Percentiles rank a stretch among this genome's conserved stretches.
Evolutionary conservation across 805 yeast genomes (phyloP).

Genomic region (Cyberlindnera mycetangii): DNA sequence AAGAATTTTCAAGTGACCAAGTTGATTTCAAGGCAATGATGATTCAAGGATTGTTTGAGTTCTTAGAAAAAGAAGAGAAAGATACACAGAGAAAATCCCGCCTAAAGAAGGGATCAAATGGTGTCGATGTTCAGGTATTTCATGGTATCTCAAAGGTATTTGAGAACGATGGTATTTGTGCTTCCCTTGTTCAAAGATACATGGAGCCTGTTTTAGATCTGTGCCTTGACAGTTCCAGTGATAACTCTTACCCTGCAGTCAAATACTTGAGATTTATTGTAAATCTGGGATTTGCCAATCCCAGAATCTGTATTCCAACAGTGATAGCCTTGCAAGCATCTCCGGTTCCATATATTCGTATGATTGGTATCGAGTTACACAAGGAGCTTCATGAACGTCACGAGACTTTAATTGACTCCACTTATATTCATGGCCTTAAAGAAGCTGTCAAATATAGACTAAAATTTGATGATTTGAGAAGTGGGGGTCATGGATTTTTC

Average conservation of each 20-base stretch:
- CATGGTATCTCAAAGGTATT: slow-evolving; percentile 51
- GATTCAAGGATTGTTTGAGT: slow-evolving; percentile 54
- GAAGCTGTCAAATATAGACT: slow-evolving; percentile 47
- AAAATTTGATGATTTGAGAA: slow-evolving; percentile 15
- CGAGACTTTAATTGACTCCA: slow-evolving; percentile 66
- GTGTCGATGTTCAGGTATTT: slow-evolving; percentile 45
- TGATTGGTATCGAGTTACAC: slow-evolving; percentile 52
- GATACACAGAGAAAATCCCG: slow-evolving; percentile 42
- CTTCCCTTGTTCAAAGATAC: slow-evolving; percentile 68
- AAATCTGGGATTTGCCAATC: slow-evolving; percentile 70
- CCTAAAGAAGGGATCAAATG: slow-evolving; percentile 30
- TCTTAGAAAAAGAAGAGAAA: slow-evolving; percentile 55
- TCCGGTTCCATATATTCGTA: slow-evolving; percentile 37
- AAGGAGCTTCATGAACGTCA: slow-evolving; percentile 56
- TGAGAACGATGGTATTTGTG: slow-evolving; percentile 67
- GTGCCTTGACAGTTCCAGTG: slow-evolving; percentile 45
- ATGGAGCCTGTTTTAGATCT: slow-evolving; percentile 44
- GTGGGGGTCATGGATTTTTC: slow-evolving; percentile 31
- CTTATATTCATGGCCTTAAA: slow-evolving; percentile 61
- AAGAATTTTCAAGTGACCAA: slow-evolving; percentile 40
- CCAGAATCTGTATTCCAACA: slow-evolving; percentile 65
- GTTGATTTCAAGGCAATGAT: slow-evolving; percentile 47
- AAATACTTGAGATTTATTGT: slow-evolving; percentile 54
- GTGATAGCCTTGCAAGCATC: slow-evolving; percentile 69
- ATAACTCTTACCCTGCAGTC: slow-evolving; percentile 48